These are phyloP conservation scores for Aspergillus eucalypticola DNA, from an alignment of 2,329 filamentous ascomycete species.

Conservation along the genomic window DNA sequence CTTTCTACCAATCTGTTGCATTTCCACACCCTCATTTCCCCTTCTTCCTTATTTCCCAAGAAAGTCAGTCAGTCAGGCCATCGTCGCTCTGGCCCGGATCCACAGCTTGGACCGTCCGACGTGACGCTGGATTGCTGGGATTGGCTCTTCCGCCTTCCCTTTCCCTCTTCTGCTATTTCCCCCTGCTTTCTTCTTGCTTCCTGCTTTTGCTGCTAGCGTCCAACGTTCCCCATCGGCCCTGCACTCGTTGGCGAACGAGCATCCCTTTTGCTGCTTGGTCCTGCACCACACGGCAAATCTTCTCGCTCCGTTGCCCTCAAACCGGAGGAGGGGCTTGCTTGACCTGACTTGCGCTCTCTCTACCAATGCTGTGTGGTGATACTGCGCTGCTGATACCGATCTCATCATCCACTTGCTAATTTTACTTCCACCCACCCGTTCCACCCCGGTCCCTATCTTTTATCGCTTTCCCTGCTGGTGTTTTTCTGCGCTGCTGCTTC, in stretches of 20 bases:
- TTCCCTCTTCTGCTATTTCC: slow-evolving; percentile 18
- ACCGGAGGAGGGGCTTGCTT: slow-evolving; percentile 21
- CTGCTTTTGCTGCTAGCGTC: slow-evolving; percentile 21
- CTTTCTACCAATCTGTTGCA: neutral
- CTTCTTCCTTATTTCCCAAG: slow-evolving; percentile 4
- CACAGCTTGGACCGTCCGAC: slow-evolving; percentile 27
- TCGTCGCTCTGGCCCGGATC: slow-evolving; percentile 27
- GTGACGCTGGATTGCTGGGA: slow-evolving; percentile 26
- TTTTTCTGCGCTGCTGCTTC: slow-evolving; percentile 10
- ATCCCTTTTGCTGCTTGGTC: slow-evolving; percentile 19
- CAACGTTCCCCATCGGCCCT: slow-evolving; percentile 10
- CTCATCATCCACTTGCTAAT: slow-evolving; percentile 16
- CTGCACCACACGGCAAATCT: slow-evolving; percentile 24
- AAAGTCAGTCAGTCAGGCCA: slow-evolving; percentile 27
- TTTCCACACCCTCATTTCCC: neutral
- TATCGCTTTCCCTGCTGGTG: slow-evolving; percentile 11
- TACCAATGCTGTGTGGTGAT: neutral
- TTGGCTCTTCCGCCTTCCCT: slow-evolving; percentile 28
- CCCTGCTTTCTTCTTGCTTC: slow-evolving; percentile 21
- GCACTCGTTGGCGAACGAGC: slow-evolving; percentile 19
- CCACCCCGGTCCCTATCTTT: slow-evolving; percentile 17
- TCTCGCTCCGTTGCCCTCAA: slow-evolving; percentile 19
- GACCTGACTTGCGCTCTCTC: slow-evolving; percentile 2
- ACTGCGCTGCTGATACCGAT: slow-evolving; percentile 18
- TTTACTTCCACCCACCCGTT: slow-evolving; percentile 14